Conservation (phyloP, 1,139 yeast species). For the Torulaspora pretoriensis region DNA sequence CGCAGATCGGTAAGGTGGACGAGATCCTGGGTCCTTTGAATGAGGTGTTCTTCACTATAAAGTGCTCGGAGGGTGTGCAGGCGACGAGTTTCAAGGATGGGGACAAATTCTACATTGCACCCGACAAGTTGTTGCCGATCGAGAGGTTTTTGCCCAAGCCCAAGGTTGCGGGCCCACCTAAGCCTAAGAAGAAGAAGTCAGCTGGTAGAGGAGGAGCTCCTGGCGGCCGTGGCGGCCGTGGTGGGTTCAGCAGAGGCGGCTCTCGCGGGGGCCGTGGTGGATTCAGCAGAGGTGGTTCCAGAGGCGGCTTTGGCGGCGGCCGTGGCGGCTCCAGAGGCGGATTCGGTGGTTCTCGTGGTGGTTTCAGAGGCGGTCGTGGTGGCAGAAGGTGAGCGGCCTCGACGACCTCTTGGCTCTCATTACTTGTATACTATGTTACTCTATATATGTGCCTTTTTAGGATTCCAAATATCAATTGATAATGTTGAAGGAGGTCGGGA, state of each 20-base stretch:
- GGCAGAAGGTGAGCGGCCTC: constrained; percentile 15
- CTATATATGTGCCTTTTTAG: constrained; percentile 4
- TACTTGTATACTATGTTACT: constrained; percentile 14
- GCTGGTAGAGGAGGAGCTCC: constrained; percentile 46
- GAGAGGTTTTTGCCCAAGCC: constrained; percentile 96
- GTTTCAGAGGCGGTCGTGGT: constrained; percentile 39
- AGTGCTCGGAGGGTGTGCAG: constrained; percentile 93
- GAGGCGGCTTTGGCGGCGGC: constrained; percentile 45
- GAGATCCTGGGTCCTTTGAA: constrained; percentile 96
- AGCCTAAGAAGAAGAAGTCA: constrained; percentile 59
- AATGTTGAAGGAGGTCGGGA: background rate
- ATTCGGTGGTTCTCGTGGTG: constrained; percentile 40
- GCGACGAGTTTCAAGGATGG: constrained; percentile 91
- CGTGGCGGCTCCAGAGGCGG: constrained; percentile 50
- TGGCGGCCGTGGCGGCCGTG: constrained; percentile 47
- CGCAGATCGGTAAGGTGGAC: constrained; percentile 95
- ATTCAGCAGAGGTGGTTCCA: constrained; percentile 39
- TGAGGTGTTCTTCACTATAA: constrained; percentile 93
- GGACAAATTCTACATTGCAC: constrained; percentile 92
- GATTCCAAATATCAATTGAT: background rate
- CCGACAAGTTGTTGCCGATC: constrained; percentile 90
- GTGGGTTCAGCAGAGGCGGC: constrained; percentile 42
- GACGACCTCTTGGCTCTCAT: constrained; percentile 4
- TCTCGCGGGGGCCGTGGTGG: constrained; percentile 43
- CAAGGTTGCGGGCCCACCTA: constrained; percentile 71